Conservation (phyloP, 768 basidiomycete genomes). For the Artomyces pyxidatus region DNA sequence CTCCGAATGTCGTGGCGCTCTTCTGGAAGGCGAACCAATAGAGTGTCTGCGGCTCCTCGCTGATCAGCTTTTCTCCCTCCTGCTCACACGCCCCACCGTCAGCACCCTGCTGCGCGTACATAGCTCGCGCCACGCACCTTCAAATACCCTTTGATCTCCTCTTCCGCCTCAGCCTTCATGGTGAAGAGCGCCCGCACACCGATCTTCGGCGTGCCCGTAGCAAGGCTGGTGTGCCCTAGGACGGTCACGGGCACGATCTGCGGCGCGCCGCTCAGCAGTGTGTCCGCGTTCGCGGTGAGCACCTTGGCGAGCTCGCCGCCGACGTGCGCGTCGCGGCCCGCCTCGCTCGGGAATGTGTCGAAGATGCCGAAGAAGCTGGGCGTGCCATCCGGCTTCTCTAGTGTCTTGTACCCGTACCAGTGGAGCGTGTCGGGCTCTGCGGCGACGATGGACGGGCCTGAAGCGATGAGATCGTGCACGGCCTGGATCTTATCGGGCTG, state of each 20-base stretch:
- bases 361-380: neutral
- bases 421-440: constrained; percentile 1
- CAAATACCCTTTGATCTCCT: neutral
- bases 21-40: neutral
- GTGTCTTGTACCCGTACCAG: neutral
- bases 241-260: neutral
- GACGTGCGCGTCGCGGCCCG: constrained; percentile 2
- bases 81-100: no score
- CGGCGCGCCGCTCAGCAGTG: neutral
- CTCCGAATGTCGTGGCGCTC: neutral
- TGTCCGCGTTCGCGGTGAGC: neutral
- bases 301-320: neutral
- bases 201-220: neutral
- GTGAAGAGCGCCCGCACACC: neutral
- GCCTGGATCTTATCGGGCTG: neutral
- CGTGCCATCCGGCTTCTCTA: neutral
- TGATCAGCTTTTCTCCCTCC: neutral
- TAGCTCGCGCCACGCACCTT: neutral
- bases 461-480: neutral
- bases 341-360: neutral
- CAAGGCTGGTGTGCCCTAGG: neutral
- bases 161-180: neutral
- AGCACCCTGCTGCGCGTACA: neutral
- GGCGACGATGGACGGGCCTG: neutral
- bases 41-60: neutral